A percentile compares a stretch with the other conserved stretches of the same genome.
Conservation (phyloP, 225 moss, liverwort and hornwort species). For the Climacium dendroides region DNA sequence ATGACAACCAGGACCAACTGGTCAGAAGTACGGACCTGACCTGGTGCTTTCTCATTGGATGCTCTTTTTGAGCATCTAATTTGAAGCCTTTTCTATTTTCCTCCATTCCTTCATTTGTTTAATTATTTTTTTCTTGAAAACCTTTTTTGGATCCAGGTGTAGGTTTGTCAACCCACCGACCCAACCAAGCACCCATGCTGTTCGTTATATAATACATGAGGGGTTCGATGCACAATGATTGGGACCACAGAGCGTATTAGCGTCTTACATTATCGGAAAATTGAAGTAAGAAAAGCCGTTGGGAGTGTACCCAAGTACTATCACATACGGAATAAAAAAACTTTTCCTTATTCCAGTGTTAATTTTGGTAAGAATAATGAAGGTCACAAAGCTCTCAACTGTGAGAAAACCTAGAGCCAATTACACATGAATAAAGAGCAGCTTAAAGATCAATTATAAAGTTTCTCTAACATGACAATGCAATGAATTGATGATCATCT, state of each 20-base stretch:
- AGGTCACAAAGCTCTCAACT: background rate
- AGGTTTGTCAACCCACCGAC: background rate
- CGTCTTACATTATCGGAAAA: background rate
- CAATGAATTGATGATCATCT: background rate
- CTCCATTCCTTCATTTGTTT: background rate
- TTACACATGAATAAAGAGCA: background rate
- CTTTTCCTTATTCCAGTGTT: background rate
- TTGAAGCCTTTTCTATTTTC: background rate
- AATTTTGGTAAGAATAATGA: background rate
- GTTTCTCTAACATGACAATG: background rate
- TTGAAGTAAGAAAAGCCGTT: background rate
- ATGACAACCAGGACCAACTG: background rate
- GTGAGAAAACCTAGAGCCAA: background rate
- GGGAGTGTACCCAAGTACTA: background rate
- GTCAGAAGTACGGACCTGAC: background rate
- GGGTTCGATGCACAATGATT: background rate
- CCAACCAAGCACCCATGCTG: background rate
- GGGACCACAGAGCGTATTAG: background rate
- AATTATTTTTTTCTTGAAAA: background rate
- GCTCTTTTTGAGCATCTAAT: background rate
- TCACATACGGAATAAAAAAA: background rate
- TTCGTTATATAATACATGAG: background rate
- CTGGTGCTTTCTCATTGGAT: background rate
- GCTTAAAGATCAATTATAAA: background rate
- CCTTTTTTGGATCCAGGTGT: background rate